Percentiles rank a stretch among this genome's conserved stretches.
Conservation (phyloP, 768 basidiomycete genomes). For the Rhodosporidiobolus sp. region DNA sequence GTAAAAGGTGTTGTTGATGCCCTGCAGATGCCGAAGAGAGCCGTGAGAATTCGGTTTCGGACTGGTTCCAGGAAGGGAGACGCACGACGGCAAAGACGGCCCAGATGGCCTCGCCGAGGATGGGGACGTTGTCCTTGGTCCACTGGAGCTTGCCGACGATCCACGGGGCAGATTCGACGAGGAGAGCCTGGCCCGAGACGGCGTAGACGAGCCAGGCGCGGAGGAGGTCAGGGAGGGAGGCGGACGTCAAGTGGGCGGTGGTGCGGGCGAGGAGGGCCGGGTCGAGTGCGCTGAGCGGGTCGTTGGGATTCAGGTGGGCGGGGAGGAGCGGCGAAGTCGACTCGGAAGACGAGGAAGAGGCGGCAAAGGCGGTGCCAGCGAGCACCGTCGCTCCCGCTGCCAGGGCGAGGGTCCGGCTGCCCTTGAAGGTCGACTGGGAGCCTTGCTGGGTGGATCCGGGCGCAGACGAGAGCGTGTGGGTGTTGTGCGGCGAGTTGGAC, state of each 20-base stretch:
- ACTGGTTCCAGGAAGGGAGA: not conserved
- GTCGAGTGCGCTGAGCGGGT: slow-evolving; percentile 36
- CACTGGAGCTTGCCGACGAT: slow-evolving; percentile 35
- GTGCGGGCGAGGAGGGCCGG: slow-evolving; percentile 11
- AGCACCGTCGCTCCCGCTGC: not conserved
- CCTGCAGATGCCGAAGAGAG: slow-evolving; percentile 7
- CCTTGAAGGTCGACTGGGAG: too few relatives aligned
- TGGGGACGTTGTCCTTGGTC: slow-evolving; percentile 32
- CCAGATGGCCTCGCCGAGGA: slow-evolving; percentile 34
- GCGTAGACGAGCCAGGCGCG: slow-evolving; percentile 39
- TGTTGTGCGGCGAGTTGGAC: too few relatives aligned
- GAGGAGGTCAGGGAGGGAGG: slow-evolving; percentile 17
- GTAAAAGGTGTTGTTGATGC: slow-evolving; percentile 43
- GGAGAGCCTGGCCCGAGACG: slow-evolving; percentile 16
- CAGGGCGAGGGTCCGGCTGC: too few relatives aligned
- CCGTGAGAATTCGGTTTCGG: not conserved
- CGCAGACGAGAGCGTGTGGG: too few relatives aligned
- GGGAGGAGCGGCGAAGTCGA: not conserved
- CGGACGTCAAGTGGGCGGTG: slow-evolving; percentile 23
- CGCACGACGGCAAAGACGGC: slow-evolving; percentile 28
- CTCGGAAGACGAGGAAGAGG: not conserved
- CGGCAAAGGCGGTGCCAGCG: not conserved
- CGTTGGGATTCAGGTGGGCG: slow-evolving; percentile 7
- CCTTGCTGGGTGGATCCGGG: too few relatives aligned
- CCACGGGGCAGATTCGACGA: slow-evolving; percentile 36